Conservation (phyloP, 192 early-diverging fungal species). For the Coemansia sp. region DNA sequence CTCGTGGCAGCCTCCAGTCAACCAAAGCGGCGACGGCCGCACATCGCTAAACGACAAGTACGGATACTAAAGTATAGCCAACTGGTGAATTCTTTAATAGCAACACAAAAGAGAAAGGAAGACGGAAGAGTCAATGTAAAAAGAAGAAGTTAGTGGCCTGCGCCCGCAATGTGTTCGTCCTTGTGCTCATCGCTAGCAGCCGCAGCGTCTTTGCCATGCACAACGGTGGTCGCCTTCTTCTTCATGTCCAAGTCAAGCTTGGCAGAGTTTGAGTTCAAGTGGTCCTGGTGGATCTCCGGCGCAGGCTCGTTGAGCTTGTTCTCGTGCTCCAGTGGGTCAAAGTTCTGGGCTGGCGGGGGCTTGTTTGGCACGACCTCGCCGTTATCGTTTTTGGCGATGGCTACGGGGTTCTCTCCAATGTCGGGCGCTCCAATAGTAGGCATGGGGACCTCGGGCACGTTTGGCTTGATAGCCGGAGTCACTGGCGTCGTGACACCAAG, state of each 20-base stretch:
- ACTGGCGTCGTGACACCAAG: background rate
- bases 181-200: slow-evolving; percentile 17
- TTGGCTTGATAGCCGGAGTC: slow-evolving; percentile 13
- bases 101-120: slow-evolving; percentile 1
- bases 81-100: background rate
- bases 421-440: slow-evolving; percentile 9
- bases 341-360: slow-evolving; percentile 49
- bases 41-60: slow-evolving; percentile 51
- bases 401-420: slow-evolving; percentile 13
- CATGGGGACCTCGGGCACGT: slow-evolving; percentile 16
- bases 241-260: slow-evolving; percentile 31
- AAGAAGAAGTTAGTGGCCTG: slow-evolving; percentile 7
- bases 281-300: slow-evolving; percentile 52
- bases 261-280: slow-evolving; percentile 40
- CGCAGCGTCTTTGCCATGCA: background rate
- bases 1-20: slow-evolving; percentile 42
- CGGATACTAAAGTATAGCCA: slow-evolving; percentile 46
- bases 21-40: slow-evolving; percentile 47
- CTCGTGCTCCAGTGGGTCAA: slow-evolving; percentile 56
- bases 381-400: slow-evolving; percentile 11
- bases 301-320: slow-evolving; percentile 57
- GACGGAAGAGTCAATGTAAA: background rate
- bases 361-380: background rate
- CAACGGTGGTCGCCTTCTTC: slow-evolving; percentile 37
- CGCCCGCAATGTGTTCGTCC: slow-evolving; percentile 45